Percentiles rank a stretch among this genome's conserved stretches.
Evolutionary conservation across 176 grass and related monocot species (phyloP).

Genomic region (Triticum dicoccoides): DNA sequence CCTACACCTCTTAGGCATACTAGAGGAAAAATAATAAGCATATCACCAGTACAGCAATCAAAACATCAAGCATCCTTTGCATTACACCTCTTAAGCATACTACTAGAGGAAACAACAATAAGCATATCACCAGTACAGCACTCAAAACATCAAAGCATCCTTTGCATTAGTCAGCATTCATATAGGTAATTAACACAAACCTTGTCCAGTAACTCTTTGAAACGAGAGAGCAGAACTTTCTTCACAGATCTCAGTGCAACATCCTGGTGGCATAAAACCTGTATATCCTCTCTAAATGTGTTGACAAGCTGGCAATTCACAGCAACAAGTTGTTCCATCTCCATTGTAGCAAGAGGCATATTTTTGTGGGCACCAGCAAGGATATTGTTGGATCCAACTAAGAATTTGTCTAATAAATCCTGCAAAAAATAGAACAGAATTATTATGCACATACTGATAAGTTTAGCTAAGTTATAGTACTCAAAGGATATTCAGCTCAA

Average conservation of each 20-base stretch:
- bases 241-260: constrained; percentile 56
- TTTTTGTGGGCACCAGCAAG: constrained; percentile 35
- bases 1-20: not conserved
- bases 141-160: not conserved
- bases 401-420: constrained; percentile 66
- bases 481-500: not conserved
- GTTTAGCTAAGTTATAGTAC: not conserved
- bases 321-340: constrained; percentile 67
- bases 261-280: constrained; percentile 31
- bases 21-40: not conserved
- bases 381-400: constrained; percentile 52
- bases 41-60: not conserved
- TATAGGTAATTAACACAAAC: constrained; percentile 23
- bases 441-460: not conserved
- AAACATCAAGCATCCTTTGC: not conserved
- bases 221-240: constrained; percentile 51
- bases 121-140: too few relatives aligned
- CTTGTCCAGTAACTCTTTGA: constrained; percentile 73
- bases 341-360: constrained; percentile 54
- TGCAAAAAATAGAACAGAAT: constrained; percentile 39
- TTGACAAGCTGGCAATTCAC: constrained; percentile 52
- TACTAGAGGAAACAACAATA: not conserved
- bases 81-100: not conserved
- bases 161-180: not conserved
- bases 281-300: constrained; percentile 53